Conservation (phyloP, 169 alveolate genomes). For the Eimeria maxima region DNA sequence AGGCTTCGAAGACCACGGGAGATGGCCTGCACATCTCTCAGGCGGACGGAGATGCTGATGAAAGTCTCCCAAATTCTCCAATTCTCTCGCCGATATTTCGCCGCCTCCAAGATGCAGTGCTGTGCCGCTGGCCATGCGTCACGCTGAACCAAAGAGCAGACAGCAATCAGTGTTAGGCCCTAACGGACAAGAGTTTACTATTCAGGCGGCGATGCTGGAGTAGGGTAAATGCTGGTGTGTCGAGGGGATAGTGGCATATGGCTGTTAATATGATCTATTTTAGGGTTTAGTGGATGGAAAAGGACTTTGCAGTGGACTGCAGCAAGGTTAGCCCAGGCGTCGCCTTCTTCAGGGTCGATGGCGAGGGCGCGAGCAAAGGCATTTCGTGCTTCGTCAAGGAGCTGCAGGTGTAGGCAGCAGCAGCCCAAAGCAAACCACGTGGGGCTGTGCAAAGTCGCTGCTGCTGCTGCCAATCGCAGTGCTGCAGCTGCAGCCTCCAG, state of each 20-base stretch:
- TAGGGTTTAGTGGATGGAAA: not conserved
- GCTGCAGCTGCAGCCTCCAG: constrained; percentile 89
- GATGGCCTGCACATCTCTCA: constrained; percentile 70
- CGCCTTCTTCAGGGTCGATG: constrained; percentile 93
- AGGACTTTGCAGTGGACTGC: constrained; percentile 89
- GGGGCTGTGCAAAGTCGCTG: constrained; percentile 92
- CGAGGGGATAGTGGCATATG: not conserved
- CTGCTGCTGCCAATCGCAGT: constrained; percentile 90
- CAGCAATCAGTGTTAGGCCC: not conserved
- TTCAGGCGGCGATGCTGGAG: not conserved
- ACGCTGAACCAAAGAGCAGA: constrained; percentile 78
- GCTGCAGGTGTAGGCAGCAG: constrained; percentile 90
- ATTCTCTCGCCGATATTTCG: constrained; percentile 89
- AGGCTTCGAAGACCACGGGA: constrained; percentile 52
- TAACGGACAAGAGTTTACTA: not conserved
- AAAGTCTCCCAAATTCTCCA: constrained; percentile 95
- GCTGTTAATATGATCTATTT: not conserved
- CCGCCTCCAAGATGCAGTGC: constrained; percentile 92
- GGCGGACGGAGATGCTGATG: constrained; percentile 85
- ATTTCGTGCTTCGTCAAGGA: constrained; percentile 89
- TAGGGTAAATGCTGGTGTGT: not conserved
- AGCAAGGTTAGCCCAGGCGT: constrained; percentile 97
- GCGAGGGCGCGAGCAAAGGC: constrained; percentile 92
- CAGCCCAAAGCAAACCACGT: constrained; percentile 94
- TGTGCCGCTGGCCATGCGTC: constrained; percentile 93